Evolutionary conservation across 805 yeast genomes (phyloP).

Genomic region (Pichia paraexigua): DNA sequence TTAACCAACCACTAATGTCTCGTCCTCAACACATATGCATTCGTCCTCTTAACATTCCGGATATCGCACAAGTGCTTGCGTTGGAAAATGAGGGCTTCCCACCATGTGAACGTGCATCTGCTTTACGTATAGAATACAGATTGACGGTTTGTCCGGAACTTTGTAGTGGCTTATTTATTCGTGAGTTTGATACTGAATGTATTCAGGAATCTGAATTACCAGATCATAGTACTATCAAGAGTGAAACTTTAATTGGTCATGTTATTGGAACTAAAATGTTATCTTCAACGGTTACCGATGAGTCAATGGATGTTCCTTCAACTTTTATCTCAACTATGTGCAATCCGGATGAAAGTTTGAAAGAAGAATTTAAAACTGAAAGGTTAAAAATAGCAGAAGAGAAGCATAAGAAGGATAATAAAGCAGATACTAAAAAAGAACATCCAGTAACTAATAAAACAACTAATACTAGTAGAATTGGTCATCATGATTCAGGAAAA

Average conservation of each 20-base stretch:
- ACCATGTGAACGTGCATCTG: slow-evolving; percentile 57
- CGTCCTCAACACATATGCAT: slow-evolving; percentile 56
- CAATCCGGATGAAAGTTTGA: slow-evolving; percentile 1
- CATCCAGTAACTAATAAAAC: slow-evolving; percentile 17
- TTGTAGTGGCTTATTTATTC: slow-evolving; percentile 76
- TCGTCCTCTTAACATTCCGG: slow-evolving; percentile 75
- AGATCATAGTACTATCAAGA: slow-evolving; percentile 39
- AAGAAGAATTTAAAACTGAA: slow-evolving; percentile 2
- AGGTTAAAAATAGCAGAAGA: neutral
- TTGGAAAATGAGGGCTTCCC: slow-evolving; percentile 69
- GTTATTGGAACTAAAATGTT: slow-evolving; percentile 68
- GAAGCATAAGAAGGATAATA: neutral
- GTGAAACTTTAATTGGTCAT: slow-evolving; percentile 71
- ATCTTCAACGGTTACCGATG: slow-evolving; percentile 40
- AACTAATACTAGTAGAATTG: slow-evolving; percentile 24
- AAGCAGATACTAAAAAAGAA: neutral
- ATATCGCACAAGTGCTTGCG: slow-evolving; percentile 49
- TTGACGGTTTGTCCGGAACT: slow-evolving; percentile 81
- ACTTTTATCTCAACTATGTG: slow-evolving; percentile 1
- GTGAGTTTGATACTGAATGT: slow-evolving; percentile 41
- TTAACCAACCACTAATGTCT: neutral
- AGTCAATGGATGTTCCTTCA: slow-evolving; percentile 51
- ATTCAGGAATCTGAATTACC: slow-evolving; percentile 29
- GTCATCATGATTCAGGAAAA: slow-evolving; percentile 71
- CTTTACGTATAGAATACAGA: slow-evolving; percentile 60